Evolutionary conservation across 2,329 filamentous ascomycete genomes (phyloP).

Genomic region (Fusarium sulawesiense): DNA sequence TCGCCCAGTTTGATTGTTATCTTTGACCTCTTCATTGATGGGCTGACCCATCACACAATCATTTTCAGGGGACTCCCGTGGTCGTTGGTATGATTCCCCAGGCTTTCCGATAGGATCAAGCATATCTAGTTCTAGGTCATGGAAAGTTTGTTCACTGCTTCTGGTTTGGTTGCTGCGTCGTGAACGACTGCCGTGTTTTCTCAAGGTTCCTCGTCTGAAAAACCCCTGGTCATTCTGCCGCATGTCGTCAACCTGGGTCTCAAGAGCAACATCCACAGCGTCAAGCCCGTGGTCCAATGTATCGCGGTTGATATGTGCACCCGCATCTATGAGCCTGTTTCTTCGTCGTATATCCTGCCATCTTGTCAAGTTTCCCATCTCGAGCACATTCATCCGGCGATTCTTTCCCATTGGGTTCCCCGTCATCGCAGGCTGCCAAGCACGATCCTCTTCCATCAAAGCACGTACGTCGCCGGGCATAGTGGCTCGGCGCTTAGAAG

Average conservation of each 20-base stretch:
- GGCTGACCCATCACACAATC: conserved; percentile 54
- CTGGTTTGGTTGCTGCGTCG: conserved; percentile 48
- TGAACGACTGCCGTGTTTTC: conserved; percentile 37
- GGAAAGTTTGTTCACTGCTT: conserved; percentile 45
- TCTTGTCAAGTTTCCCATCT: conserved; percentile 73
- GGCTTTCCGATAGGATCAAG: conserved; percentile 35
- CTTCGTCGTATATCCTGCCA: conserved; percentile 78
- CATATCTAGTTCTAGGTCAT: conserved; percentile 48
- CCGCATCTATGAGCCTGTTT: conserved; percentile 66
- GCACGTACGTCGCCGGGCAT: conserved; percentile 54
- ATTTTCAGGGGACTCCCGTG: conserved; percentile 45
- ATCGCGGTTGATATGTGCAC: conserved; percentile 52
- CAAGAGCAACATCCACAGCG: conserved; percentile 53
- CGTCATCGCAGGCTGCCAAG: conserved; percentile 77
- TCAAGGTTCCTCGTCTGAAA: conserved; percentile 45
- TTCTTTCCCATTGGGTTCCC: conserved; percentile 77
- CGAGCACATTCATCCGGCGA: conserved; percentile 76
- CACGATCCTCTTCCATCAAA: conserved; percentile 62
- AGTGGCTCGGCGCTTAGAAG: conserved; percentile 58
- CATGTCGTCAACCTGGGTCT: conserved; percentile 53
- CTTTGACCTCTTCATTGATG: conserved; percentile 51
- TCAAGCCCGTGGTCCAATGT: conserved; percentile 52
- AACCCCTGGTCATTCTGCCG: conserved; percentile 50
- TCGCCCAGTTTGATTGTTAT: conserved; percentile 28
- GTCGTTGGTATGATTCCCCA: conserved; percentile 21